Evolutionary conservation across 2,329 filamentous ascomycete species (phyloP).

Genomic region (Huntiella savannae): DNA sequence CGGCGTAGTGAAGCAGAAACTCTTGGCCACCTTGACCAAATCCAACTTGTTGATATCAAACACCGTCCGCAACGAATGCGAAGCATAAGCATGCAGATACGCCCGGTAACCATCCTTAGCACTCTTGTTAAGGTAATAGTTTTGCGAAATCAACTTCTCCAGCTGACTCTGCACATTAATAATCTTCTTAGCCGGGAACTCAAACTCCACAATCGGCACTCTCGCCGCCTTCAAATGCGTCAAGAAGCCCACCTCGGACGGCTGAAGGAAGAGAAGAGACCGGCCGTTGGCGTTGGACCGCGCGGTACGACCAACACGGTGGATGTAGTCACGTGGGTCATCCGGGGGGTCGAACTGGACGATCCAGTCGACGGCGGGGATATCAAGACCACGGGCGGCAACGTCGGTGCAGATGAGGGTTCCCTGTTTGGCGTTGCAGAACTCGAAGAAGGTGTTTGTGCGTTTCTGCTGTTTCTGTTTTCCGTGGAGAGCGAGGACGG

Average conservation of each 20-base stretch:
- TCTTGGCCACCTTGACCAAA: slow-evolving; percentile 64
- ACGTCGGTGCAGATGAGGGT: slow-evolving; percentile 94
- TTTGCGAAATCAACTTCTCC: slow-evolving; percentile 82
- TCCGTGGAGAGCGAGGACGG: slow-evolving; percentile 69
- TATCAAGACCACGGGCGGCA: slow-evolving; percentile 84
- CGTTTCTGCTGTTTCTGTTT: slow-evolving; percentile 98
- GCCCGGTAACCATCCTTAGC: slow-evolving; percentile 64
- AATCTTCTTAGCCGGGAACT: slow-evolving; percentile 84
- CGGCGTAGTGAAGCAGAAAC: slow-evolving; percentile 61
- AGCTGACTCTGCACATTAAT: slow-evolving; percentile 78
- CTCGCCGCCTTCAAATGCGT: slow-evolving; percentile 77
- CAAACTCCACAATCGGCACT: slow-evolving; percentile 89
- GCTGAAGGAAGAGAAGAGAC: slow-evolving; percentile 83
- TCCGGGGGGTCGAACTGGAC: slow-evolving; percentile 91
- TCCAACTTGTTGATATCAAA: slow-evolving; percentile 77
- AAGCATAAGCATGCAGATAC: slow-evolving; percentile 89
- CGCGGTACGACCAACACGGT: slow-evolving; percentile 88
- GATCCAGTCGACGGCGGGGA: slow-evolving; percentile 90
- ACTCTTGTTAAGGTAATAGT: slow-evolving; percentile 91
- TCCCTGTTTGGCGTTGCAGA: slow-evolving; percentile 56
- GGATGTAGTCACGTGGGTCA: slow-evolving; percentile 79
- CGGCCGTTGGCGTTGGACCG: slow-evolving; percentile 66
- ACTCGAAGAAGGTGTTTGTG: slow-evolving; percentile 98
- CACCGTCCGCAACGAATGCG: slow-evolving; percentile 35
- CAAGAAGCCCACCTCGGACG: slow-evolving; percentile 80